Percentiles rank a stretch among this genome's conserved stretches.
phyloP scores from a whole-genome alignment of 805 yeast genomes.

The Starmerella geochares region DNA sequence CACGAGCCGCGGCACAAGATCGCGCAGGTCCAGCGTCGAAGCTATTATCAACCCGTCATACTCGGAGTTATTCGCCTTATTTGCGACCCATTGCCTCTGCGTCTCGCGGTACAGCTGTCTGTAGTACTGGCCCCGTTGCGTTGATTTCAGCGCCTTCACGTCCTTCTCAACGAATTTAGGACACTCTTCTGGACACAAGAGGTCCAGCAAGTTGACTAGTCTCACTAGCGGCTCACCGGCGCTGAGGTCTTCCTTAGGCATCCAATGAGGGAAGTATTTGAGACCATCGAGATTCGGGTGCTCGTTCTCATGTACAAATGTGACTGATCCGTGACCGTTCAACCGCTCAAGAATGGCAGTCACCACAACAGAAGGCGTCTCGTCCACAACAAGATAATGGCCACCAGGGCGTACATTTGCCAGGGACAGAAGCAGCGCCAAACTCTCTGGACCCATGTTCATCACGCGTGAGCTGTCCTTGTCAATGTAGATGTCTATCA shows the following conservation, averaged over 20 bases:
- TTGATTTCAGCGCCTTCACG: conserved; percentile 47
- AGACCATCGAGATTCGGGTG: conserved; percentile 73
- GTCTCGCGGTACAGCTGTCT: conserved; percentile 51
- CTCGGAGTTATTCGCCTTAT: conserved; percentile 40
- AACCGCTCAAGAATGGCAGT: conserved; percentile 84
- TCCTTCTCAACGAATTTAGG: conserved; percentile 38
- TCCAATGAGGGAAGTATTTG: conserved; percentile 39
- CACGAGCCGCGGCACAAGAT: conserved; percentile 51
- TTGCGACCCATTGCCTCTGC: conserved; percentile 31
- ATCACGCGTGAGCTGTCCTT: conserved; percentile 63
- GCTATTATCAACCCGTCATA: conserved; percentile 72
- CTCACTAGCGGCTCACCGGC: conserved; percentile 43
- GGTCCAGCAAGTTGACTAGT: conserved; percentile 67
- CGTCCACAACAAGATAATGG: conserved; percentile 76
- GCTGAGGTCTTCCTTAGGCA: conserved; percentile 14
- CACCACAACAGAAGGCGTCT: conserved; percentile 83
- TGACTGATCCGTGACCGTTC: conserved; percentile 59
- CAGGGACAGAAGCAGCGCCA: conserved; percentile 65
- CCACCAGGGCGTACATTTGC: conserved; percentile 88
- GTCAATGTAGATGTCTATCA: conserved; percentile 64
- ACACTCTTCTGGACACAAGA: conserved; percentile 64
- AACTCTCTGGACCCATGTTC: conserved; percentile 75
- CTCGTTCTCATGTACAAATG: conserved; percentile 82
- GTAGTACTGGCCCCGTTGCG: conserved; percentile 55
- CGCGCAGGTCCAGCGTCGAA: conserved; percentile 58